Evolutionary conservation across 371 early-diverging fungal species (phyloP), one percentile per base, ranked within the genome.

Genomic region (Thermomucor indicae-seudaticae): DNA sequence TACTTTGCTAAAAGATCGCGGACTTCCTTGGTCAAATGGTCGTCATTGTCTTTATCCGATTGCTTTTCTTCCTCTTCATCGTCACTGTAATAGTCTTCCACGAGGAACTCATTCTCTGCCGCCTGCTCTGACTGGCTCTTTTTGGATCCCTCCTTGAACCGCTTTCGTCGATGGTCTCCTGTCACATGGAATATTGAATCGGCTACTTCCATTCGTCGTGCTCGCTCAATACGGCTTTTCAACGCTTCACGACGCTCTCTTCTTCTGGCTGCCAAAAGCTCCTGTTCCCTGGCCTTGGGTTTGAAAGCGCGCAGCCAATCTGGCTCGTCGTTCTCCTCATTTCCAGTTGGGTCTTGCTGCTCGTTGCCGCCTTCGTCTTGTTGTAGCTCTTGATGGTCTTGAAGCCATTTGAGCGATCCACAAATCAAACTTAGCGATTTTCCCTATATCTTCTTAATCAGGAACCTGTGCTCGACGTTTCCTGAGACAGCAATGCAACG

Each of bases 341-440:
- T n/a, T 25, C 45, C 43, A 49, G 46, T 35, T 16, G 42, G 12
- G 17, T 35, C 41, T 24, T 31, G n/a, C 3, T 45, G 16, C 31
- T 25, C 27, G 27, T 24, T n/a, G n/a, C n/a, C n/a, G n/a, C n/a
- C n/a, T n/a, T 29, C 49, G 40, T 25, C 49, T 32, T 37, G 17
- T 29, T 51, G 51, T 23, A 41, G 51, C 1, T 65, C 48, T 10
- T 51, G 53, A 27, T 74, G 59, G 52, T 87, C 89, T n/a, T 65
- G 54, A 11, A 93, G 72, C 96, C 96, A 94, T 16, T 70, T 80
- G 6, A 94, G 59, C 0, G 90, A 75, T 10, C 92, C 92, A 62
- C 93, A 93, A 28, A 94, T 82, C 23, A 94, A 67, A 51, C 88
- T 87, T 4, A 96, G 77, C 12, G 92, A 88, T 71, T 95, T 94